Evolutionary conservation across 2,329 filamentous ascomycete species (phyloP), one percentile per base, ranked within the genome.

Genomic region (Diplodia corticola): DNA sequence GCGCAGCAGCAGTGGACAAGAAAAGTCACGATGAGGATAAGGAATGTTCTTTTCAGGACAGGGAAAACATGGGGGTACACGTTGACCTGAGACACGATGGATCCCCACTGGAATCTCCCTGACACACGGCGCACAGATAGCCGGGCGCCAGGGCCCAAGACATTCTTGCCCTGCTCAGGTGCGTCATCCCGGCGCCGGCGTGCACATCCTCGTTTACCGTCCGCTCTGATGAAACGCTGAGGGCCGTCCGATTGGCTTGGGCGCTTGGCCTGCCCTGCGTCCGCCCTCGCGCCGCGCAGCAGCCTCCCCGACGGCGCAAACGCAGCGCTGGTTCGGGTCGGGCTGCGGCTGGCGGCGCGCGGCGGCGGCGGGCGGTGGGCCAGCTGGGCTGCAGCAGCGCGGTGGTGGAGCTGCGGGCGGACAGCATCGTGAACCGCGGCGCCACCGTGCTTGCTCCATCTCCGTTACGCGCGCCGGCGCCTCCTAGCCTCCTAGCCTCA

Each of bases 31-130:
- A 55, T 57, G 46, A 44, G 63, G 63, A 64, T 64, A 64, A 55
- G 63, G 63, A 64, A 64, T 64, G 63, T 44, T 51, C 57, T 63
- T 50, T 50, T 54, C 49, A 57, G 53, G 51, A n/a, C 51, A 65
- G 53, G 63, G 53, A 35, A 65, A 65, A 65, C 51, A 59, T 65
- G 63, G 63, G 54, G 63, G 51, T 65, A 65, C 63, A 65, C 63
- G 63, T 65, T 65, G 63, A 59, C 63, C 63, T 59, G 63, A 65
- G 63, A 65, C 63, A 57, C 50, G 63, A 65, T 57, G 63, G 63
- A 65, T 65, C 63, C 53, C 63, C 63, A 65, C 63, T 65, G 63
- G 63, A 65, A 65, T 65, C 63, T 65, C 63, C 63, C 63, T 65
- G 63, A 65, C 53, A 65, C 63, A 65, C 63, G 46, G 33, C 37